A percentile compares a stretch with the other conserved stretches of the same genome.
Evolutionary conservation across 1,284 basidiomycete genomes (phyloP).

Genomic region (Lentinula novae-zelandiae): DNA sequence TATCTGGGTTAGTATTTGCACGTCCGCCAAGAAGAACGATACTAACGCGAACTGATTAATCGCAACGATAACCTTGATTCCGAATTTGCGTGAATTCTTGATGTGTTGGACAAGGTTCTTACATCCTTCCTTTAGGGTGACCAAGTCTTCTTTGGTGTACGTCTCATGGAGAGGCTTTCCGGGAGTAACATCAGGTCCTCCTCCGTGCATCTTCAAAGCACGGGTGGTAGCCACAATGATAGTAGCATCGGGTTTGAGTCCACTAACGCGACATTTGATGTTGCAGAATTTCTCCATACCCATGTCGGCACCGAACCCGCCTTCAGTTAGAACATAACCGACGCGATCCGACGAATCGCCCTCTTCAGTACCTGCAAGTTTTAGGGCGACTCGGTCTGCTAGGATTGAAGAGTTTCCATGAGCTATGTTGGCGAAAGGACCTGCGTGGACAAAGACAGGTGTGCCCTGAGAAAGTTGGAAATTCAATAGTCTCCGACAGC

Average conservation of each 20-base stretch:
- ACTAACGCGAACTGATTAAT: constrained; percentile 94
- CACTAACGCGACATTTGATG: constrained; percentile 97
- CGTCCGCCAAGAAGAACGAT: background rate
- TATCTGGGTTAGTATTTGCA: background rate
- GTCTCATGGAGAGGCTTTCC: constrained; percentile 93
- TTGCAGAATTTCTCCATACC: constrained; percentile 99
- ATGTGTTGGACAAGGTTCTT: constrained; percentile 95
- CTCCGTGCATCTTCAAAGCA: constrained; percentile 99
- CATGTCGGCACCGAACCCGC: constrained; percentile 99
- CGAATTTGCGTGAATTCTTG: constrained; percentile 93
- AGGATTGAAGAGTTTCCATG: constrained; percentile 99
- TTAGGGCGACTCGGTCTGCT: constrained; percentile 93
- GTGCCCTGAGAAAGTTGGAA: constrained; percentile 60
- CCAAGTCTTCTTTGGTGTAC: constrained; percentile 93
- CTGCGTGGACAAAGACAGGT: constrained; percentile 98
- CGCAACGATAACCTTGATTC: constrained; percentile 94
- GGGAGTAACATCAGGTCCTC: constrained; percentile 95
- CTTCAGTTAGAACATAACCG: constrained; percentile 97
- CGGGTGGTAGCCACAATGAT: constrained; percentile 97
- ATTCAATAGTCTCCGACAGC: background rate
- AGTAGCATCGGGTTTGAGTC: constrained; percentile 89
- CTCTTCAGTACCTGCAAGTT: constrained; percentile 94
- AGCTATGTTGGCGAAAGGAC: constrained; percentile 98
- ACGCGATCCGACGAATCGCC: constrained; percentile 80
- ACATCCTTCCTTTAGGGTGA: constrained; percentile 88